A percentile compares a stretch with the other conserved stretches of the same genome.
Conservation (phyloP, 1,284 basidiomycete genomes). For the Ceratobasidium sp. region DNA sequence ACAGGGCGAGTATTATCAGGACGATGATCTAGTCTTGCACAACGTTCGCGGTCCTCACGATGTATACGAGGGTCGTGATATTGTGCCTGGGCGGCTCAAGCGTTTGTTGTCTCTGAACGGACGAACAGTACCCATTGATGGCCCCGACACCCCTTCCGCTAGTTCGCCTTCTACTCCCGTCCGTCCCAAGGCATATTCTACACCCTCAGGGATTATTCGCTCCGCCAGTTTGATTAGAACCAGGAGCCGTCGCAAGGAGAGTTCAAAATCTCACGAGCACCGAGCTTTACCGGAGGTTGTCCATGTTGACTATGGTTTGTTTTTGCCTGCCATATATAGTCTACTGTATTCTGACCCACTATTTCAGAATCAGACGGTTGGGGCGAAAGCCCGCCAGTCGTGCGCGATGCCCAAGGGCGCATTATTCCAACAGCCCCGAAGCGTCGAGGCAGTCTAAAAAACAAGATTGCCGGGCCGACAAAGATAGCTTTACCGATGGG, state of each 20-base stretch:
- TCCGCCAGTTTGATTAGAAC: conserved; percentile 38
- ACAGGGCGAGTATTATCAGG: background rate
- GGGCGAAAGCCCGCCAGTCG: conserved; percentile 32
- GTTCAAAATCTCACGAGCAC: conserved; percentile 16
- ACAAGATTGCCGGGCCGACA: conserved; percentile 19
- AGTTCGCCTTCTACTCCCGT: background rate
- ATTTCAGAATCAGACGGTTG: conserved; percentile 35
- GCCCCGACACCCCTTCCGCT: background rate
- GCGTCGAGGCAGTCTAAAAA: conserved; percentile 28
- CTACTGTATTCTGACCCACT: background rate
- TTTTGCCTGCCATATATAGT: background rate
- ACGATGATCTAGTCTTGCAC: conserved; percentile 11
- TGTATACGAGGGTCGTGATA: conserved; percentile 11
- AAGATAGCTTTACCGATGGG: conserved; percentile 39
- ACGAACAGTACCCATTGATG: conserved; percentile 22
- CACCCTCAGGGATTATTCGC: conserved; percentile 29
- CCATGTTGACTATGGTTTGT: conserved; percentile 38
- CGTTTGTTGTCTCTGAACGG: conserved; percentile 31
- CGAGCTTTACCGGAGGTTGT: conserved; percentile 28
- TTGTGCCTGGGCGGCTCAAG: conserved; percentile 31
- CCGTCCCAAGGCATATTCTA: conserved; percentile 13
- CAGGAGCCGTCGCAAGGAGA: conserved; percentile 30
- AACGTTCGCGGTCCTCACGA: conserved; percentile 16
- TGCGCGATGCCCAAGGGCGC: conserved; percentile 32
- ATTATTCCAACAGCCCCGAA: conserved; percentile 25